Base-by-base conservation (phyloP, 208 protist genomes). In the Borovskyia barvae region DNA sequence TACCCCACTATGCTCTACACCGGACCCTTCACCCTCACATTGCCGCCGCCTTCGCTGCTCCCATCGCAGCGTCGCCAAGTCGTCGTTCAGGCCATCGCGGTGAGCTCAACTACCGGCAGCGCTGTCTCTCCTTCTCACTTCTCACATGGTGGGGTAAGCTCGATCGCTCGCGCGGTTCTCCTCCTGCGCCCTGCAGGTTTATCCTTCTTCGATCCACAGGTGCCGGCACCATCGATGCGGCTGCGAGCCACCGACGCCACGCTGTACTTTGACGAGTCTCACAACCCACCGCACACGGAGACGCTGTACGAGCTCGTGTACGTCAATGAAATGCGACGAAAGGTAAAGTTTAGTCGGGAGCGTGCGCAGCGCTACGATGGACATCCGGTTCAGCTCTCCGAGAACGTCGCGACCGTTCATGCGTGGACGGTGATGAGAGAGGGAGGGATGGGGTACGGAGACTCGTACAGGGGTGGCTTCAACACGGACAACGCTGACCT, bases 261-360 rank as follows among this genome's bases (percentile, higher is more conserved):
- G 56, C 61, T 93, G 5, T 93, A 93, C 69, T 90, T 93, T 63
- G 87, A 90, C 66, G 83, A 87, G 54, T 73, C 63, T 4, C 28
- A 73, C 45, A 82, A 80, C 55, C 85, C 81, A 5, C 60, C 73
- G 37, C 56, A 74, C 32, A 77, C 75, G 12, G 49, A 66, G 30
- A 89, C 82, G 8, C 67, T 80, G 17, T 93, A 88, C 60, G 77
- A 90, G 65, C 41, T 93, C n/a, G 61, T 87, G 15, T 88, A 69
- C 54, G 49, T 90, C 6, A 48, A 69, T 15, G 80, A 85, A 36
- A 75, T 80, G 9, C 71, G 73, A 15, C 52, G 69, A 49, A 82
- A 85, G 70, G 62, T 78, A n/a, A 72, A 82, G 37, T 90, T 85
- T 51, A 82, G 66, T 19, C 72, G 66, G 6, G 53, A 61, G 35